Evolutionary conservation across 2,329 filamentous ascomycete species (phyloP), one percentile per base, ranked within the genome.

Genomic region (Escovopsis sp.): DNA sequence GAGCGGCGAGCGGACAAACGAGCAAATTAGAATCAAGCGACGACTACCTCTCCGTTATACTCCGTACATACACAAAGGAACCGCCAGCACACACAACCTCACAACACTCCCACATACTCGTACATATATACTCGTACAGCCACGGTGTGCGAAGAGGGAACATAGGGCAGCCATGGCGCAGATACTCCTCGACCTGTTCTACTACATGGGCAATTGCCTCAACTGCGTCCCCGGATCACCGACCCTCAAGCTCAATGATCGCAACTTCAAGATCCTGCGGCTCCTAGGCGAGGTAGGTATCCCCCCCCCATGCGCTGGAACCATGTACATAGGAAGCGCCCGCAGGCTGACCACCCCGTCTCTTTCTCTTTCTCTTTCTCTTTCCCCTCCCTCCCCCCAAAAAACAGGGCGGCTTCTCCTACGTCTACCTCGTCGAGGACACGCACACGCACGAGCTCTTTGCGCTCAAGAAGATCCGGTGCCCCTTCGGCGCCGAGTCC

Each of bases 381-480:
- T 35, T n/a, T 14, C 14, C 20, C 34, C 14, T 20, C 20, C 46
- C 20, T 20, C 20, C 34, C 15, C 25, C 6, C 9, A 9, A 27
- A 6, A 9, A 3, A 14, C 43, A 89, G 82, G 91, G 91, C 58
- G 91, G 91, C 56, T 98, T 98, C 70, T 94, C 87, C 50, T 98
- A 96, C 64, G 91, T 98, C 53, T 98, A 98, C 66, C 84, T 98
- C 45, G 91, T 98, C 45, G 84, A 96, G 70, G 88, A 95, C 61
- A 89, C 83, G 38, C 70, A 76, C 42, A 82, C 78, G 40, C 83
- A 84, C 45, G 79, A 89, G 53, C 75, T 94, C 37, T 89, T 94
- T 61, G 91, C 91, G 14, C 79, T 96, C 47, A 98, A 98, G 65
- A 98, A 98, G 73, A 98, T 98, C 62, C 81, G 89, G 58, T 98